Evolutionary conservation across 139 green algal genomes (phyloP), one percentile per base, ranked within the genome.

Genomic region (Chlorella sp.): DNA sequence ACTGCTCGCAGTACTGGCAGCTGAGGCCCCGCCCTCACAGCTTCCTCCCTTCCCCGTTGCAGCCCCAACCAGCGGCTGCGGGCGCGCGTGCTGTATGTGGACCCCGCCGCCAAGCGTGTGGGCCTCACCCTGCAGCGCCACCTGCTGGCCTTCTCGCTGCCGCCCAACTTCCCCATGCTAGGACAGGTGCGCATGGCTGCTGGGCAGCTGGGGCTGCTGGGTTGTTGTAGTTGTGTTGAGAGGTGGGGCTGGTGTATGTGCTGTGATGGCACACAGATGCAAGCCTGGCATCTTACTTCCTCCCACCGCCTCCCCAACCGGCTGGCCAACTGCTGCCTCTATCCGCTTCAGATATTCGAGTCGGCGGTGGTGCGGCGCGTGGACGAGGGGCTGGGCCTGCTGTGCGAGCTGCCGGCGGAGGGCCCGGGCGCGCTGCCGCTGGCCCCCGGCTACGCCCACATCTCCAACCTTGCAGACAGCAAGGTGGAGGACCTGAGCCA

Each of bases 31-130:
- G n/a, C 30, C 32, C 39, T 15, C 63, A 11, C 13, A 39, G 18
- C 34, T 20, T 17, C 30, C 44, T 5, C 51, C 75, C 44, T 26
- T 21, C 71, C 67, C 0, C 34, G n/a, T 6, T 34, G 74, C 73
- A 83, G 70, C 74, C 60, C 86, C 62, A 64, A 80, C 18, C 87
- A 93, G 89, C 90, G 86, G 73, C 69, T 98, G 51, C 85, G 89
- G 9, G 95, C 95, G 4, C 92, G 96, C 67, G 91, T 98, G 15
- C 67, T 99, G 28, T 98, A 92, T 78, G 89, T 99, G 3, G 93
- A 98, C 87, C 85, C 91, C 9, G 69, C 60, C 30, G 78, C 71
- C 57, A 98, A 98, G 89, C 78, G 86, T 9, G 89, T 96, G 13
- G 91, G 92, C 20, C 91, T 98, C n/a, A 95, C 94, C 1, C 87